Base-by-base conservation (phyloP, 2,329 filamentous ascomycete genomes). In the Zalaria obscura region DNA sequence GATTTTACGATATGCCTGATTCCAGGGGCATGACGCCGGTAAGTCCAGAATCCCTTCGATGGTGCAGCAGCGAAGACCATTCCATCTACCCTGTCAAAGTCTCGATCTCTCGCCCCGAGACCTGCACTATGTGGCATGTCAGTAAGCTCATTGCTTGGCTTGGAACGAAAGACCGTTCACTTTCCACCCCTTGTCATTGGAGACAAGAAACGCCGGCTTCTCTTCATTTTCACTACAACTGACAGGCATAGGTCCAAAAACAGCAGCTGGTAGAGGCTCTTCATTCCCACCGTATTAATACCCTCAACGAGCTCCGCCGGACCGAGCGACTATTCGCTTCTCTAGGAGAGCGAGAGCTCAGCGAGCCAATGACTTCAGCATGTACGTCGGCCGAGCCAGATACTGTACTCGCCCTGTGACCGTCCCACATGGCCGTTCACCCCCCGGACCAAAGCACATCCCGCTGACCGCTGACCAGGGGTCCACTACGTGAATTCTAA, bases 401-500 rank as follows among this genome's bases (percentile, higher is more conserved):
- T 32, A 5, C 25, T 25, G 8, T 28, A 35, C n/a, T n/a, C n/a
- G n/a, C n/a, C n/a, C n/a, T n/a, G n/a, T n/a, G n/a, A n/a, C n/a
- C n/a, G n/a, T n/a, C n/a, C n/a, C n/a, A n/a, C n/a, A n/a, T n/a
- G n/a, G n/a, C n/a, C n/a, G n/a, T n/a, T n/a, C n/a, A n/a, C n/a
- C n/a, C n/a, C n/a, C n/a, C n/a, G n/a, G n/a, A n/a, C n/a, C n/a
- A n/a, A n/a, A n/a, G 37, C 18, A 35, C 27, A 11, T 36, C 11
- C 35, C 59, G 57, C 59, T n/a, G n/a, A n/a, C n/a, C n/a, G n/a
- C n/a, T n/a, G n/a, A n/a, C n/a, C n/a, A n/a, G n/a, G n/a, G 80
- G 65, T 70, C 1, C 70, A 83, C 62, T 85, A 85, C 52, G 80
- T 86, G 48, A 73, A 72, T 45, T 80, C 75, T 45, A 73, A 83